phyloP scores from a whole-genome alignment of 495 filamentous ascomycete genomes.

The Podospora australis region DNA sequence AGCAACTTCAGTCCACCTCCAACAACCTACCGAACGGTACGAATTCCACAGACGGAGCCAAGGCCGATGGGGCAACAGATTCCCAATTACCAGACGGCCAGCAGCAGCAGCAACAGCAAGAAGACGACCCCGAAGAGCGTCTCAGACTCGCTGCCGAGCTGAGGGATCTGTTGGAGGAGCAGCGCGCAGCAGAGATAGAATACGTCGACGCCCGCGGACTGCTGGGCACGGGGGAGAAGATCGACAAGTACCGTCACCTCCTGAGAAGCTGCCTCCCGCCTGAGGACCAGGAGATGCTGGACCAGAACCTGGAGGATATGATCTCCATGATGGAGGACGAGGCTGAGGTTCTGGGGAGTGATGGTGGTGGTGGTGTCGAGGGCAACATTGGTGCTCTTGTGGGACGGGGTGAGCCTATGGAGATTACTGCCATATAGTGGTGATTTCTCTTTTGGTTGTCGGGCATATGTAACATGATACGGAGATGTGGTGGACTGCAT shows the following conservation, averaged over 20 bases:
- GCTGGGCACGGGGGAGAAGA: slow-evolving; percentile 41
- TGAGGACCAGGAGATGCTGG: slow-evolving; percentile 41
- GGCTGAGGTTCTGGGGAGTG: slow-evolving; percentile 3
- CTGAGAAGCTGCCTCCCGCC: slow-evolving; percentile 39
- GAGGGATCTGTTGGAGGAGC: slow-evolving; percentile 28
- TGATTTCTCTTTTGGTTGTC: too few relatives aligned
- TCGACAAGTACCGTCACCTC: slow-evolving; percentile 43
- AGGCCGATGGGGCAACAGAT: background rate
- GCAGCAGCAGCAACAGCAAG: background rate
- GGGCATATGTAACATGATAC: too few relatives aligned
- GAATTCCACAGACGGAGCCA: slow-evolving; percentile 24
- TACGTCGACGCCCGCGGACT: slow-evolving; percentile 42
- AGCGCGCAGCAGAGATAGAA: slow-evolving; percentile 35
- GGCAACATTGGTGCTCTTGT: background rate
- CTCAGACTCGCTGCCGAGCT: slow-evolving; percentile 36
- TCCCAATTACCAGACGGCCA: background rate
- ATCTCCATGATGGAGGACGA: slow-evolving; percentile 50
- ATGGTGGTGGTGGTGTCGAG: background rate
- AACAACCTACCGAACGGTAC: slow-evolving; percentile 23
- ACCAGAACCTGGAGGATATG: slow-evolving; percentile 41
- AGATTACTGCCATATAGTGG: slow-evolving; percentile 14
- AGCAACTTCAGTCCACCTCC: slow-evolving; percentile 28
- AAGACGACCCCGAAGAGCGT: slow-evolving; percentile 30
- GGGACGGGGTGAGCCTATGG: slow-evolving; percentile 14
- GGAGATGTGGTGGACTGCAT: too few relatives aligned